These are phyloP conservation scores for Taphrina populina DNA, from an alignment of 1,139 yeast species.

Conservation along the genomic window DNA sequence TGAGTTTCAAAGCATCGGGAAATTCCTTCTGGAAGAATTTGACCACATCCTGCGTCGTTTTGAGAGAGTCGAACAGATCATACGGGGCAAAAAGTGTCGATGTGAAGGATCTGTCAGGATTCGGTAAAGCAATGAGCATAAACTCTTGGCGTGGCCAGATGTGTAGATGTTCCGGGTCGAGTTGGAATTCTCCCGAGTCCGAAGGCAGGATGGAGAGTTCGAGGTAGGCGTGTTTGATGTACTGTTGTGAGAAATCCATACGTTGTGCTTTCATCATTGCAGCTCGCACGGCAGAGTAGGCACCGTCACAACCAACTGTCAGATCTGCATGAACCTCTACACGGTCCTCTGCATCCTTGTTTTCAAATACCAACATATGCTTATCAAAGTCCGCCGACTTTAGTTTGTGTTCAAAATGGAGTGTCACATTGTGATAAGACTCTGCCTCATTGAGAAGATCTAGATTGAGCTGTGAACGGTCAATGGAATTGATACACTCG, in stretches of 20 bases:
- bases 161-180: conserved; percentile 78
- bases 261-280: conserved; percentile 57
- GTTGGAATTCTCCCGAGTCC: conserved; percentile 39
- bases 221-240: conserved; percentile 78
- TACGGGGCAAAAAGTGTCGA: conserved; percentile 87
- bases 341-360: conserved; percentile 33
- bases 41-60: conserved; percentile 47
- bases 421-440: conserved; percentile 48
- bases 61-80: conserved; percentile 58
- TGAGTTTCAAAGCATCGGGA: conserved; percentile 68
- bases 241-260: conserved; percentile 72
- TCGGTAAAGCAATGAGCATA: conserved; percentile 89
- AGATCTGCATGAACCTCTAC: conserved; percentile 52
- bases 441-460: conserved; percentile 64
- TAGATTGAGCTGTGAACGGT: conserved; percentile 67
- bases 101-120: conserved; percentile 63
- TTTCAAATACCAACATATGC: not conserved
- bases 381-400: conserved; percentile 45
- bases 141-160: conserved; percentile 88
- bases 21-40: conserved; percentile 62
- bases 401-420: conserved; percentile 62
- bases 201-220: conserved; percentile 72
- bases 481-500: conserved; percentile 72
- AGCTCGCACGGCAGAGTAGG: conserved; percentile 70
- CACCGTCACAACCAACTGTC: conserved; percentile 83